Evolutionary conservation across 2,329 filamentous ascomycete species (phyloP), one percentile per base, ranked within the genome.

Genomic region (Fusarium neocosmosporiellum): DNA sequence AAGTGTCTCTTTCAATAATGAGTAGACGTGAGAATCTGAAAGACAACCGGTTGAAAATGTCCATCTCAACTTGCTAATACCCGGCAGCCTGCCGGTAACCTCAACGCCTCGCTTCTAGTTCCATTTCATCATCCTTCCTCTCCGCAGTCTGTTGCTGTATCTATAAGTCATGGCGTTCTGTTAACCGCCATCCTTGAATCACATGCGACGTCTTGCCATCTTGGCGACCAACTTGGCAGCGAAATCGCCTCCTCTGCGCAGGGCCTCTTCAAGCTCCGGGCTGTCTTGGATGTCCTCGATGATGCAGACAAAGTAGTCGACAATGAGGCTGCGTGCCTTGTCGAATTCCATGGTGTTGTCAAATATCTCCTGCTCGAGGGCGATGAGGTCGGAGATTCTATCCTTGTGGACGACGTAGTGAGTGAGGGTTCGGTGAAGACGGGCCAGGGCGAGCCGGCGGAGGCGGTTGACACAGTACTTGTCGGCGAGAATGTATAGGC

Each of bases 401-500:
- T 72, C 53, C 10, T 22, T 34, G 63, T 67, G 64, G 20, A 77
- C 63, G 29, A 41, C 33, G n/a, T 74, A 70, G 43, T 37, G 13
- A 16, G 39, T n/a, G 4, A 79, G 70, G 18, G 67, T n/a, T 9
- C 27, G 7, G 58, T 77, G 73, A 8, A 78, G 75, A 11, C 77
- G 73, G 48, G 37, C 46, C 9, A 77, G 64, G 11, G 70, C 59
- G 9, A 77, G 48, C 1, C 18, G 46, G 41, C 71, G 64, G 37
- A 79, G 72, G 7, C 55, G 24, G 18, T 72, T 46, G 29, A 78
- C 50, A 20, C 41, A 69, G 61, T 76, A 78, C 36, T 75, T 78
- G 39, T 76, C 73, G n/a, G 76, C 77, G 36, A 79, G 65, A 39
- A 76, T 57, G 66, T 78, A 78, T 7, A 79, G 70, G 5, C 68